Conservation (phyloP, 805 yeast genomes). For the Starmerella roubikii region DNA sequence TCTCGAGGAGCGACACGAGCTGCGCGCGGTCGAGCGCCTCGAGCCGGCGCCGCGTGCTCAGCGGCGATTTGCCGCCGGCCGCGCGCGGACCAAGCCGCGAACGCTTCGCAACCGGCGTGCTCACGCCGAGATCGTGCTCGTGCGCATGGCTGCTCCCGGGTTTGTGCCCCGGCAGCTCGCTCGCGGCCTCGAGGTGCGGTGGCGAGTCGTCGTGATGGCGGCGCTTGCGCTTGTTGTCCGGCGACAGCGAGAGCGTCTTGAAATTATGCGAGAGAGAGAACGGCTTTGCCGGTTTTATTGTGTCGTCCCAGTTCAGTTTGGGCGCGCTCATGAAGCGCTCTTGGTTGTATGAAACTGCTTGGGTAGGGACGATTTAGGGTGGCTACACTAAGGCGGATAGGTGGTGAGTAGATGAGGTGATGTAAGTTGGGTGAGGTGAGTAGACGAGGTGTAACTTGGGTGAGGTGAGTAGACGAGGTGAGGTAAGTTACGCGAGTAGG, state of each 20-base stretch:
- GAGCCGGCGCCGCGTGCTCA: conserved; percentile 50
- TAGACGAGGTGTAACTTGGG: no score
- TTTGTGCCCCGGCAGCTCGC: background rate
- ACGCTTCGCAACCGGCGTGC: conserved; percentile 6
- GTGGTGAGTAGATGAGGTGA: no score
- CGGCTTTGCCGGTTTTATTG: conserved; percentile 16
- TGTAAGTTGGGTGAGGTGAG: no score
- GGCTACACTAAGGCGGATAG: no score
- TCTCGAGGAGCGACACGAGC: conserved; percentile 39
- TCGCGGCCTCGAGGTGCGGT: background rate
- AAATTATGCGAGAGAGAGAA: conserved; percentile 4
- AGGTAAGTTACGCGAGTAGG: no score
- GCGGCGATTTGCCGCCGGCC: conserved; percentile 21
- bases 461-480: no score
- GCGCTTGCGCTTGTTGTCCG: conserved; percentile 21
- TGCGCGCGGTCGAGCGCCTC: conserved; percentile 52
- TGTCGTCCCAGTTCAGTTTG: conserved; percentile 22
- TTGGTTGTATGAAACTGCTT: no score
- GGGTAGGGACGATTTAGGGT: no score
- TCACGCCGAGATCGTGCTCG: background rate
- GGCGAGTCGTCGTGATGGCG: conserved; percentile 12
- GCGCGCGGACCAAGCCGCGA: conserved; percentile 5
- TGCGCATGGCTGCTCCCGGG: no score
- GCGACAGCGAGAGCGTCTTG: conserved; percentile 12
- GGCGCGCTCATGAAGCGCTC: conserved; percentile 6